These are phyloP conservation scores for Nematocida parisii DNA, from an alignment of 371 early-diverging fungal genomes.

Conservation along the genomic window DNA sequence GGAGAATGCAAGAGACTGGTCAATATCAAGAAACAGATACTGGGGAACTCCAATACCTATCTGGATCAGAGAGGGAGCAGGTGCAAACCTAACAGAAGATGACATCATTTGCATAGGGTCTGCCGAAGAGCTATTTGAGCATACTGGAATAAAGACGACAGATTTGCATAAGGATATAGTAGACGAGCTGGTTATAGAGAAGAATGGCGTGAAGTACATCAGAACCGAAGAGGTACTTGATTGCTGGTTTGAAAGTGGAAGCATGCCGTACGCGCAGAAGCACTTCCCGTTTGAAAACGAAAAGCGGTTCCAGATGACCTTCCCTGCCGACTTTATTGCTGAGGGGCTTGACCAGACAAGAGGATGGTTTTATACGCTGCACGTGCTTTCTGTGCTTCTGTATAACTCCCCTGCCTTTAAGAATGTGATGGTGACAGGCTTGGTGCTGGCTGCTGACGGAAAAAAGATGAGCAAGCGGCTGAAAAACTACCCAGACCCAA, in stretches of 20 bases:
- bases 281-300: slow-evolving; percentile 83
- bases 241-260: slow-evolving; percentile 96
- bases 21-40: slow-evolving; percentile 94
- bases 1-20: slow-evolving; percentile 95
- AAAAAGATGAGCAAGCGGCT: slow-evolving; percentile 99
- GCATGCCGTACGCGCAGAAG: slow-evolving; percentile 99
- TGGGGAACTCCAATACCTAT: slow-evolving; percentile 99
- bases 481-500: slow-evolving; percentile 98
- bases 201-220: slow-evolving; percentile 75
- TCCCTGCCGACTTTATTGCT: slow-evolving; percentile 99
- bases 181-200: slow-evolving; percentile 88
- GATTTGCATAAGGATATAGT: slow-evolving; percentile 96
- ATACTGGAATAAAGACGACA: slow-evolving; percentile 72
- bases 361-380: slow-evolving; percentile 99
- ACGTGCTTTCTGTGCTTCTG: slow-evolving; percentile 94
- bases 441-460: slow-evolving; percentile 95
- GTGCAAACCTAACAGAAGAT: slow-evolving; percentile 75
- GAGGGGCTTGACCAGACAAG: slow-evolving; percentile 99
- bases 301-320: slow-evolving; percentile 75
- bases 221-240: slow-evolving; percentile 98
- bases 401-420: slow-evolving; percentile 95
- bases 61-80: slow-evolving; percentile 73
- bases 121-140: slow-evolving; percentile 80
- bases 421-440: slow-evolving; percentile 96
- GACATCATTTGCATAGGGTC: slow-evolving; percentile 82